Conservation (phyloP, 148 eudicot species). For the Rhododendron molle region DNA sequence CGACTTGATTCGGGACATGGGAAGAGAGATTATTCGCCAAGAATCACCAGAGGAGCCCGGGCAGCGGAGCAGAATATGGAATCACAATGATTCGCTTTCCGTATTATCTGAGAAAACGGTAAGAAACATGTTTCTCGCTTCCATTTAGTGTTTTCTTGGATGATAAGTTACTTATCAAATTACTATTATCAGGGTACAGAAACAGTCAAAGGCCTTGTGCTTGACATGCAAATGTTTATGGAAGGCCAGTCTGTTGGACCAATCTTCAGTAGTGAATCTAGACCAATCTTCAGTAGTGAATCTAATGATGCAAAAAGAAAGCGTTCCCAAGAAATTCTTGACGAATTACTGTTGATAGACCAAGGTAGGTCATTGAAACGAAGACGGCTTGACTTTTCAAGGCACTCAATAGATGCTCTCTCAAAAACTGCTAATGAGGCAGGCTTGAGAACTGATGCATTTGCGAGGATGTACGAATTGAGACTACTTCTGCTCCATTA, state of each 20-base stretch:
- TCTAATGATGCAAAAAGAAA: background rate
- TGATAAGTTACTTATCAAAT: background rate
- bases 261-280: background rate
- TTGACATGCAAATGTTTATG: background rate
- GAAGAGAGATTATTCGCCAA: conserved; percentile 11
- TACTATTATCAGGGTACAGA: background rate
- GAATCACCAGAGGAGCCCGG: conserved; percentile 6
- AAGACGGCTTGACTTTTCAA: background rate
- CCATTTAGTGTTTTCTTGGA: background rate
- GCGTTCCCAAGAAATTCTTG: background rate
- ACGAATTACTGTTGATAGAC: background rate
- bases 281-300: background rate
- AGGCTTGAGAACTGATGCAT: conserved; percentile 1
- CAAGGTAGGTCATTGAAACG: background rate
- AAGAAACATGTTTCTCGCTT: background rate
- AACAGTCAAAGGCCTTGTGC: background rate
- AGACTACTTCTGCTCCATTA: conserved; percentile 6
- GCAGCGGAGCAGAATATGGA: conserved; percentile 10
- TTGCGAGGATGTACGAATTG: background rate
- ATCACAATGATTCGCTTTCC: background rate
- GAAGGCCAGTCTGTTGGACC: background rate
- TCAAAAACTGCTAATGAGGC: background rate
- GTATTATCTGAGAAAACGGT: background rate
- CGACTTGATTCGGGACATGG: conserved; percentile 11
- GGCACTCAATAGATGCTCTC: background rate